A percentile compares a stretch with the other conserved stretches of the same genome.
These are phyloP conservation scores for Bipolaris cookei DNA, from an alignment of 2,329 filamentous ascomycete genomes.

Conservation along the genomic window DNA sequence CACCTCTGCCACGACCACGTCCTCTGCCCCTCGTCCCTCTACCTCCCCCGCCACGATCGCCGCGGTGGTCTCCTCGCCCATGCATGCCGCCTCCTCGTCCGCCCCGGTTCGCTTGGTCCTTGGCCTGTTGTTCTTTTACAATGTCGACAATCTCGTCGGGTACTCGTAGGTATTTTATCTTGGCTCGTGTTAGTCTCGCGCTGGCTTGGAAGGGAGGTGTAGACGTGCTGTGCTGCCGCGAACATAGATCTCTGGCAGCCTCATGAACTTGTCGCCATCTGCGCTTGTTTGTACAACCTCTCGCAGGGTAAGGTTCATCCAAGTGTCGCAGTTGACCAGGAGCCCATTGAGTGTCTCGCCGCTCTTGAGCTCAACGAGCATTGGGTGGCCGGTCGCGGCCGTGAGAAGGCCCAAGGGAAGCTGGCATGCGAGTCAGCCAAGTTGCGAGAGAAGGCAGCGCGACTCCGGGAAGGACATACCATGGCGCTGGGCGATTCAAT, in stretches of 20 bases:
- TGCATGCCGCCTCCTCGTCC: constrained; percentile 71
- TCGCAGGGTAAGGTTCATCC: constrained; percentile 98
- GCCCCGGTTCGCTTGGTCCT: constrained; percentile 65
- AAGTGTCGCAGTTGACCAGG: constrained; percentile 95
- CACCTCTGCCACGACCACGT: constrained; percentile 59
- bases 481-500: constrained; percentile 21
- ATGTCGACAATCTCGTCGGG: constrained; percentile 96
- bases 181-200: neutral
- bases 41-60: constrained; percentile 54
- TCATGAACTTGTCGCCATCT: constrained; percentile 92
- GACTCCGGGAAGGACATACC: constrained; percentile 27
- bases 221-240: constrained; percentile 92
- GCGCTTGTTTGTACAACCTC: constrained; percentile 97
- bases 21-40: constrained; percentile 63
- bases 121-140: constrained; percentile 89
- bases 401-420: constrained; percentile 81
- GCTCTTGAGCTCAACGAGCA: constrained; percentile 97
- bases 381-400: constrained; percentile 95
- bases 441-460: constrained; percentile 1
- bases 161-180: constrained; percentile 98
- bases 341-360: constrained; percentile 97
- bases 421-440: constrained; percentile 47
- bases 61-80: constrained; percentile 60
- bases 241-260: constrained; percentile 92
- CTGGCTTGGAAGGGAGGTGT: neutral